These are phyloP conservation scores for Podospora comata DNA, from an alignment of 495 filamentous ascomycete species.

Conservation along the genomic window DNA sequence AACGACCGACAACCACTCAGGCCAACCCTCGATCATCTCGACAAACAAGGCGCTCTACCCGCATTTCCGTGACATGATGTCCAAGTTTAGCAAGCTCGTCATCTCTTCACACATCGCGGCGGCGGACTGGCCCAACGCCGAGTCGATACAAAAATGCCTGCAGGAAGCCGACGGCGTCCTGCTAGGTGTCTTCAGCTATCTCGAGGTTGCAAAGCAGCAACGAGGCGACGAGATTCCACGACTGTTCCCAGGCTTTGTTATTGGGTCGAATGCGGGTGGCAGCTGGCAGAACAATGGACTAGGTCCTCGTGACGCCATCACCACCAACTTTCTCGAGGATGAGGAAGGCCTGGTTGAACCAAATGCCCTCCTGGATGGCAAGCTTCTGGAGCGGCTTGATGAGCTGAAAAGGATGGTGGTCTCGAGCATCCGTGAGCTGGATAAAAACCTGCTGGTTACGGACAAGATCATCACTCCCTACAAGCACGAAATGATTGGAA, in stretches of 20 bases:
- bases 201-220: slow-evolving; percentile 90
- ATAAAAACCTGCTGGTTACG: slow-evolving; percentile 72
- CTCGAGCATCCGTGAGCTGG: slow-evolving; percentile 75
- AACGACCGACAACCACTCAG: slow-evolving; percentile 97
- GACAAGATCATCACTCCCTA: slow-evolving; percentile 72
- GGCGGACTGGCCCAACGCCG: slow-evolving; percentile 81
- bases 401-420: slow-evolving; percentile 77
- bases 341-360: slow-evolving; percentile 77
- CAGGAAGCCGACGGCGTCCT: slow-evolving; percentile 95
- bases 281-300: slow-evolving; percentile 93
- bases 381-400: slow-evolving; percentile 77
- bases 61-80: slow-evolving; percentile 99
- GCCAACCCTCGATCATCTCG: slow-evolving; percentile 97
- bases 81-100: slow-evolving; percentile 95
- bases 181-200: slow-evolving; percentile 88
- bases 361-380: slow-evolving; percentile 65
- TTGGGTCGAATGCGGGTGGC: slow-evolving; percentile 74
- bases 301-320: slow-evolving; percentile 60
- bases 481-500: slow-evolving; percentile 68
- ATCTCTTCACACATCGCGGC: slow-evolving; percentile 98
- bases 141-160: slow-evolving; percentile 89
- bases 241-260: slow-evolving; percentile 87
- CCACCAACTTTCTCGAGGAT: slow-evolving; percentile 78
- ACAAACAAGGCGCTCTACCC: slow-evolving; percentile 95
- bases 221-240: slow-evolving; percentile 83